phyloP scores from a whole-genome alignment of 495 filamentous ascomycete species.

The Alectoria sarmentosa region DNA sequence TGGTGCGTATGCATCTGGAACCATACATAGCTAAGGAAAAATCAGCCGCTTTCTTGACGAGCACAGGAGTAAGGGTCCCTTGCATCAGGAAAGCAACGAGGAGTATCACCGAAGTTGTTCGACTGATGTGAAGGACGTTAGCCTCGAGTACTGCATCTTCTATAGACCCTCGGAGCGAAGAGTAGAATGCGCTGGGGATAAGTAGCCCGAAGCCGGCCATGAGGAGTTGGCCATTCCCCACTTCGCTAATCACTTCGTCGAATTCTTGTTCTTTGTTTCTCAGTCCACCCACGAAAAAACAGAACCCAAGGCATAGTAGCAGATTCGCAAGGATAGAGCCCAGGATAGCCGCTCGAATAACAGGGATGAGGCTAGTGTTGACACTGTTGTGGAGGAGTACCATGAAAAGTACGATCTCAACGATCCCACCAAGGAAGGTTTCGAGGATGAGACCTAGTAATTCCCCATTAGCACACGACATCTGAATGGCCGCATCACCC shows the following conservation, averaged over 20 bases:
- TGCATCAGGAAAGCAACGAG: conserved; percentile 65
- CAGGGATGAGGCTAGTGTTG: conserved; percentile 47
- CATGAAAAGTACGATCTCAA: conserved; percentile 81
- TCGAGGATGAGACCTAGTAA: conserved; percentile 55
- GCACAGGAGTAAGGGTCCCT: conserved; percentile 19
- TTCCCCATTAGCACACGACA: not conserved
- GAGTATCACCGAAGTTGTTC: conserved; percentile 69
- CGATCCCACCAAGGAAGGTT: conserved; percentile 66
- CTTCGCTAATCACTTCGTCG: conserved; percentile 70
- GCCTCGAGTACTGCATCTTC: conserved; percentile 37
- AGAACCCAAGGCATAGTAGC: conserved; percentile 65
- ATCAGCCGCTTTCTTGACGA: conserved; percentile 19
- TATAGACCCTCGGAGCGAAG: conserved; percentile 44
- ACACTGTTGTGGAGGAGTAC: conserved; percentile 48
- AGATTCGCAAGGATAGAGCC: conserved; percentile 77
- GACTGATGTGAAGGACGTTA: conserved; percentile 60
- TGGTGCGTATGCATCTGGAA: conserved; percentile 84
- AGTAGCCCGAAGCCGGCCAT: conserved; percentile 78
- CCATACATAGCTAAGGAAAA: conserved; percentile 52
- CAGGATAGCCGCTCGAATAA: conserved; percentile 78
- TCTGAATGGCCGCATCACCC: not conserved
- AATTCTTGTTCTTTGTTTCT: conserved; percentile 59
- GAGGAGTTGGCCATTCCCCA: conserved; percentile 70
- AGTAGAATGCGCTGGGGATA: conserved; percentile 72
- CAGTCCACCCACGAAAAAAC: conserved; percentile 72